Evolutionary conservation across 2,329 filamentous ascomycete species (phyloP).

Genomic region (Diplocarpon mali): DNA sequence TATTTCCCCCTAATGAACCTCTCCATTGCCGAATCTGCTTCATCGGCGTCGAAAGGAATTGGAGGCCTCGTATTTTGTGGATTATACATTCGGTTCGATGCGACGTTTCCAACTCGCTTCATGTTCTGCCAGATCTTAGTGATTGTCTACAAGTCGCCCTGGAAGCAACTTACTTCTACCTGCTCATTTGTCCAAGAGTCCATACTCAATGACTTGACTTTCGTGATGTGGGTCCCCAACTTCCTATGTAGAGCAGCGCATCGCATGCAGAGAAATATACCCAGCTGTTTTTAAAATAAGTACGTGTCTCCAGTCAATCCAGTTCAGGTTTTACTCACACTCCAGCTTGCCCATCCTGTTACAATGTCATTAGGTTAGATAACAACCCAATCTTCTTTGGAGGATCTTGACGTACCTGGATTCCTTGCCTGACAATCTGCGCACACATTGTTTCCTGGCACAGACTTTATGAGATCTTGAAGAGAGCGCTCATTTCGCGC

Average conservation of each 20-base stretch:
- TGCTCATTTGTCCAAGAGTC: constrained; percentile 94
- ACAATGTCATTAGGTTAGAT: constrained; percentile 10
- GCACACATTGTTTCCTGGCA: constrained; percentile 85
- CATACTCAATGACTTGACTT: constrained; percentile 98
- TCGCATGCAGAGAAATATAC: constrained; percentile 94
- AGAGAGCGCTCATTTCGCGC: constrained; percentile 89
- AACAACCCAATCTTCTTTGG: background rate
- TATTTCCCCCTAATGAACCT: constrained; percentile 94
- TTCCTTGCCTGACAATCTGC: constrained; percentile 88
- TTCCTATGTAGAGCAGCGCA: constrained; percentile 94
- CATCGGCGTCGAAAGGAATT: constrained; percentile 81
- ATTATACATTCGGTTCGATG: constrained; percentile 84
- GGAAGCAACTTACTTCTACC: constrained; percentile 61
- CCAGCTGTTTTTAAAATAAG: constrained; percentile 52
- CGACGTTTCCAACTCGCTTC: constrained; percentile 79
- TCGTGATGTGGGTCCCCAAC: constrained; percentile 93
- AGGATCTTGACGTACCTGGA: constrained; percentile 53
- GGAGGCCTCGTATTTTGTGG: constrained; percentile 72
- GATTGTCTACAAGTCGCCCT: background rate
- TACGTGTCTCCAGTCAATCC: background rate
- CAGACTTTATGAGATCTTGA: constrained; percentile 74
- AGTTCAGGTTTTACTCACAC: constrained; percentile 20
- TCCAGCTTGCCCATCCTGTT: constrained; percentile 29
- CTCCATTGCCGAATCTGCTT: constrained; percentile 90
- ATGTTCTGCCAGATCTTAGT: constrained; percentile 55